Base-by-base conservation (phyloP, 768 basidiomycete genomes). In the Suillus subalutaceus region DNA sequence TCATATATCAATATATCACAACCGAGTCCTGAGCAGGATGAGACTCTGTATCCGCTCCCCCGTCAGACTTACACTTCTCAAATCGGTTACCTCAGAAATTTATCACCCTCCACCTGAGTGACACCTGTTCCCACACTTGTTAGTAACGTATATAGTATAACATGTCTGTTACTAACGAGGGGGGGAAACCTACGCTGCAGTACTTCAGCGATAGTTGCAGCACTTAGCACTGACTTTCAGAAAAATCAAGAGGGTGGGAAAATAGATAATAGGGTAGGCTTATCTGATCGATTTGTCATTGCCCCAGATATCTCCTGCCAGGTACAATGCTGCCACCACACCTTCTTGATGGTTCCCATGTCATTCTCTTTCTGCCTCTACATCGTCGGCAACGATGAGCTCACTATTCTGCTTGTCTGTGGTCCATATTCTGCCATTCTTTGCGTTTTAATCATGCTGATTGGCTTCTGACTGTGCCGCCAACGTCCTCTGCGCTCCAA, bases 121-220 rank as follows among this genome's bases (percentile, higher is more conserved):
- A 57, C 56, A 38, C 35, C 56, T 57, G 3, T 57, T 38, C 56
- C n/a, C 35, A 57, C 20, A 38, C 56, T 37, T 57, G n/a, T 57
- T 57, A 57, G 56, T 57, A 38, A 57, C n/a, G n/a, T 13, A n/a
- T 0, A 38, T 38, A 13, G 56, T n/a, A 57, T 38, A 57, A 57
- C 56, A 57, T 57, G 1, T 38, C 6, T 57, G 35, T 57, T 57
- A 57, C 56, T 38, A 57, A 57, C 13, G 6, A 57, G 56, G 6
- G 56, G 35, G 56, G n/a, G 0, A 37, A 38, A 8, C 20, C 35
- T 57, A 37, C 2, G 13, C 35, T 23, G 20, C 56, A 56, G 32
- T 38, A 57, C 4, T 32, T 32, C 32, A 32, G 32, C 32, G 32
- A 32, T 32, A 32, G 32, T 5, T 32, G 32, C 32, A 32, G 4